Evolutionary conservation across 192 early-diverging fungal genomes (phyloP).

Genomic region (Podochytrium sp.): DNA sequence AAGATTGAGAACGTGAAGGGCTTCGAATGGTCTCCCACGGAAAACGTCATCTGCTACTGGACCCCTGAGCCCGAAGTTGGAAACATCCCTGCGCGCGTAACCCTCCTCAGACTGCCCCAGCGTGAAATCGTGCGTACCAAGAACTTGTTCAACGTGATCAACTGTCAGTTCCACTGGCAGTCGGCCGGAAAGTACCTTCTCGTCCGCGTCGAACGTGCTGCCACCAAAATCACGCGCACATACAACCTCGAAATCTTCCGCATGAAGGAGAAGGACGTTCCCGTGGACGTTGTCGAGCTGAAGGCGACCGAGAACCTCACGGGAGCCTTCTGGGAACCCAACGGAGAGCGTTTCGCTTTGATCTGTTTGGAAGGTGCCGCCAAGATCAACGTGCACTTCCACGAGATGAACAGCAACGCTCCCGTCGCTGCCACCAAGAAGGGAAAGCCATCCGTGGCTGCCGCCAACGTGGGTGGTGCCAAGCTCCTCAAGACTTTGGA

Average conservation of each 20-base stretch:
- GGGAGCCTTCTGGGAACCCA: slow-evolving; percentile 96
- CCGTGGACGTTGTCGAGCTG: slow-evolving; percentile 95
- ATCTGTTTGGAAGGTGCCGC: slow-evolving; percentile 73
- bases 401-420: slow-evolving; percentile 62
- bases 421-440: slow-evolving; percentile 38
- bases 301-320: slow-evolving; percentile 70
- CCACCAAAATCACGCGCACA: slow-evolving; percentile 87
- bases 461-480: slow-evolving; percentile 58
- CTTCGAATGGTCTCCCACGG: slow-evolving; percentile 63
- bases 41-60: slow-evolving; percentile 88
- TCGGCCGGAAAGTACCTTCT: slow-evolving; percentile 85
- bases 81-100: slow-evolving; percentile 97
- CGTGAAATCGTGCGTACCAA: slow-evolving; percentile 91
- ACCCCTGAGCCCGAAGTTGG: slow-evolving; percentile 84
- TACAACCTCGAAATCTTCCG: slow-evolving; percentile 97
- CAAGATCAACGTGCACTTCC: slow-evolving; percentile 72
- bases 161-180: slow-evolving; percentile 87
- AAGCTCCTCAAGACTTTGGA: slow-evolving; percentile 84
- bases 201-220: slow-evolving; percentile 91
- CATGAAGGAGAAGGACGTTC: slow-evolving; percentile 86
- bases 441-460: slow-evolving; percentile 12
- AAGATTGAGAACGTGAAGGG: slow-evolving; percentile 63
- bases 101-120: slow-evolving; percentile 79
- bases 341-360: slow-evolving; percentile 88
- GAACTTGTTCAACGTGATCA: slow-evolving; percentile 94